Evolutionary conservation across 345 rosid genomes (phyloP), one percentile per base, ranked within the genome.

Genomic region (Murraya koenigii): DNA sequence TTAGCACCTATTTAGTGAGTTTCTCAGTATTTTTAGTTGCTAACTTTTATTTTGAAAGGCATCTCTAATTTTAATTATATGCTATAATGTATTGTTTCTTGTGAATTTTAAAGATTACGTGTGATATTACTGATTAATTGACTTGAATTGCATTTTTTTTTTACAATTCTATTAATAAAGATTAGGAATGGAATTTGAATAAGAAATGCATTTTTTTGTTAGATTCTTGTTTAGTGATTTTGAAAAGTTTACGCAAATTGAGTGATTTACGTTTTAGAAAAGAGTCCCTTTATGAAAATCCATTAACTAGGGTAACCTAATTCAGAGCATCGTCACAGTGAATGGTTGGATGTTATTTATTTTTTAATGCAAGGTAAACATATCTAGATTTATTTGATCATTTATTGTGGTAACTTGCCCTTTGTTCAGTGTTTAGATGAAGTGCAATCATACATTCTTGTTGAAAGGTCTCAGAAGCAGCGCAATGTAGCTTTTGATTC

Each of bases 401-500:
- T 68, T 77, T 72, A 13, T 72, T 52, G 19, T 39, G 35, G 55
- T 60, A 26, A 65, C 83, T 71, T 49, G 23, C 80, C 79, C 47
- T 63, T 71, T 74, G 36, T 80, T 73, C 86, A 95, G 98, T 83
- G 79, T 80, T 90, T 95, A 77, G 99, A 93, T 86, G 97, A 92
- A 86, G 91, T 95, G 84, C 95, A 95, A 68, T 84, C 95, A 0
- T 95, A 94, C 81, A 92, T 93, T 80, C 89, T 95, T 11, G 90
- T 91, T 66, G 94, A 92, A 81, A 87, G 99, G 84, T 89, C 79
- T 69, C 54, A 66, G 25, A 88, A 88, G 79, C 78, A 69, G 41
- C 83, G 71, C 19, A 74, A 66, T 65, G 76, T 74, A 58, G 84
- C 88, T 30, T 68, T 79, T 70, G 89, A 87, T 81, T 85, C 89